Conservation (phyloP, 805 yeast species). For the Candida argentea region DNA sequence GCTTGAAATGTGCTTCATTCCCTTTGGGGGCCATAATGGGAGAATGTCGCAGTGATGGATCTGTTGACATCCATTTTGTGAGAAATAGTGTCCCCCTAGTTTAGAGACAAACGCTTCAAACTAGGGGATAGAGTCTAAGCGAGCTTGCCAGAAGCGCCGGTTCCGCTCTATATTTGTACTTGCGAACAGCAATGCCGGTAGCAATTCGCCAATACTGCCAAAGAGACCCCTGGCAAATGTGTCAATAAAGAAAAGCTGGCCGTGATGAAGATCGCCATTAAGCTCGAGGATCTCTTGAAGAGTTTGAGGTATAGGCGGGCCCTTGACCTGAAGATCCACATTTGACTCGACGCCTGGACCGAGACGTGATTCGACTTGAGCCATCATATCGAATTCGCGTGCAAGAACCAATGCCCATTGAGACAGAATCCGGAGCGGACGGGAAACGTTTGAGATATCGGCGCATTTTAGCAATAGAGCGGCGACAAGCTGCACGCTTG, state of each 20-base stretch:
- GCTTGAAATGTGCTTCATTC: too few species aligned
- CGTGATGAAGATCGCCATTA: conserved; percentile 47
- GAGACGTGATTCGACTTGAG: conserved; percentile 34
- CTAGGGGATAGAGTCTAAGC: too few species aligned
- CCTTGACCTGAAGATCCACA: conserved; percentile 4
- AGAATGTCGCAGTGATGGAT: too few species aligned
- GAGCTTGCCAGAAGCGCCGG: conserved; percentile 50
- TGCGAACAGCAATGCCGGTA: conserved; percentile 55
- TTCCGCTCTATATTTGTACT: conserved; percentile 44
- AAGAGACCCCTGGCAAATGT: conserved; percentile 77
- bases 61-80: too few species aligned
- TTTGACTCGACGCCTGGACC: too few species aligned
- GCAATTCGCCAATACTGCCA: conserved; percentile 44
- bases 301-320: conserved; percentile 20
- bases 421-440: conserved; percentile 65
- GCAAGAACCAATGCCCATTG: conserved; percentile 82
- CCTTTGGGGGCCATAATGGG: too few species aligned
- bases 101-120: too few species aligned
- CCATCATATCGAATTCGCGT: conserved; percentile 66
- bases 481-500: conserved; percentile 36
- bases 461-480: conserved; percentile 84
- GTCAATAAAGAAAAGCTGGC: conserved; percentile 76
- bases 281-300: conserved; percentile 34
- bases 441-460: conserved; percentile 86
- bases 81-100: too few species aligned